phyloP scores from a whole-genome alignment of 495 filamentous ascomycete species.

The Tuber melanosporum region DNA sequence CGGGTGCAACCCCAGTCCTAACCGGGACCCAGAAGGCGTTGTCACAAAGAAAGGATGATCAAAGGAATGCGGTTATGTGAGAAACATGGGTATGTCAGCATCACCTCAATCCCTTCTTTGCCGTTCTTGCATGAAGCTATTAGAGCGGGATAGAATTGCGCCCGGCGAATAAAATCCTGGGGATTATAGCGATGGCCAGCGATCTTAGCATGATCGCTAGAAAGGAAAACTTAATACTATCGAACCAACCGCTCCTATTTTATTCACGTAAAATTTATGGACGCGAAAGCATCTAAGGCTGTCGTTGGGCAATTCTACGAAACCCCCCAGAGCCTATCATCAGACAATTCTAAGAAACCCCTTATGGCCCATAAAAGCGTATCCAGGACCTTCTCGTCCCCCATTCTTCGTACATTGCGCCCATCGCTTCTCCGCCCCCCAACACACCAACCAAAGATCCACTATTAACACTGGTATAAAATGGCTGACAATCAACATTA shows the following conservation, averaged over 20 bases:
- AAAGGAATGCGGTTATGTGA: too few relatives aligned
- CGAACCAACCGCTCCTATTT: not conserved
- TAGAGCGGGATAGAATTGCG: not conserved
- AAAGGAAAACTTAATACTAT: not conserved
- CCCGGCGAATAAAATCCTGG: not conserved
- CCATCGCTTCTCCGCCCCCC: not conserved
- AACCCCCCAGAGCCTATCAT: not conserved
- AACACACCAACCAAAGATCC: not conserved
- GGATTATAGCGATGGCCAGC: not conserved
- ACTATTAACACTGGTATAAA: too few relatives aligned
- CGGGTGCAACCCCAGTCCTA: not conserved
- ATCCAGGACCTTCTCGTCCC: not conserved
- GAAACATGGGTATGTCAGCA: too few relatives aligned
- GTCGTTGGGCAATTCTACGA: not conserved
- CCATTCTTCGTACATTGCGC: not conserved
- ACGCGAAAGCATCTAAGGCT: not conserved
- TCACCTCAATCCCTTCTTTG: not conserved
- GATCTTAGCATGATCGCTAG: too few relatives aligned
- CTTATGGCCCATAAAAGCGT: not conserved
- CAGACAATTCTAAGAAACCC: not conserved
- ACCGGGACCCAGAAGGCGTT: not conserved
- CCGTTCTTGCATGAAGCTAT: not conserved
- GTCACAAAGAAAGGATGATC: not conserved
- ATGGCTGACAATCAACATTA: not conserved
- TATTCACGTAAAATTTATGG: not conserved